Conservation (phyloP, 495 filamentous ascomycete species). For the Geoglossum glabrum region DNA sequence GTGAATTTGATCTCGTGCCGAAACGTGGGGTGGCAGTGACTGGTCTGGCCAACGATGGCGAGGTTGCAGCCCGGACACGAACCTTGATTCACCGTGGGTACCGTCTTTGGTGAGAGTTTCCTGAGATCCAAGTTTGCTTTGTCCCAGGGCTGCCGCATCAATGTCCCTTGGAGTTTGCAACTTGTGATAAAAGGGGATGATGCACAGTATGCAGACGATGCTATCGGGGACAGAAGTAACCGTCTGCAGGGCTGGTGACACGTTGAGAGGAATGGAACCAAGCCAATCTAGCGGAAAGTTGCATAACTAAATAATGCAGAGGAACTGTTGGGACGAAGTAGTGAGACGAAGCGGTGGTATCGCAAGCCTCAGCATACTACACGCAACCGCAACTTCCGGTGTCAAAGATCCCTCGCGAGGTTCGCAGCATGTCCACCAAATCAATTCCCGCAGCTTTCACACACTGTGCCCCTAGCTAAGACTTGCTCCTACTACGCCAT, state of each 20-base stretch:
- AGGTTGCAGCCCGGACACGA: not conserved
- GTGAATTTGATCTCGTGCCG: not conserved
- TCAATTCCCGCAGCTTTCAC: not conserved
- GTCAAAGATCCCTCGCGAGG: not conserved
- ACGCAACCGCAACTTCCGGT: not conserved
- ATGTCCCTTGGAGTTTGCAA: not conserved
- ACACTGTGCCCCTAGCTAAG: not conserved
- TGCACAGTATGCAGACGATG: not conserved
- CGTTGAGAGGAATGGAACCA: not conserved
- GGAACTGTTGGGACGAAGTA: not conserved
- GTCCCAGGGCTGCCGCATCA: not conserved
- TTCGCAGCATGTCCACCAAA: not conserved
- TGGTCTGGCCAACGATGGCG: not conserved
- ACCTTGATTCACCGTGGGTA: not conserved
- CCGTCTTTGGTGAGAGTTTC: not conserved
- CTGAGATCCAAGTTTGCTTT: not conserved
- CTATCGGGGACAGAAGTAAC: not conserved
- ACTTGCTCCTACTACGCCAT: not conserved
- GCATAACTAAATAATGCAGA: not conserved
- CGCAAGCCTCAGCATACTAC: not conserved
- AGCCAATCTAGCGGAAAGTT: not conserved
- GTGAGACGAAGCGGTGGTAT: not conserved
- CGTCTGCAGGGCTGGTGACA: not conserved
- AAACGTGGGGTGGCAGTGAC: not conserved
- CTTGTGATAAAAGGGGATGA: not conserved